Base-by-base conservation (phyloP, 768 basidiomycete species). In the Krasilnikovozyma curviuscula region DNA sequence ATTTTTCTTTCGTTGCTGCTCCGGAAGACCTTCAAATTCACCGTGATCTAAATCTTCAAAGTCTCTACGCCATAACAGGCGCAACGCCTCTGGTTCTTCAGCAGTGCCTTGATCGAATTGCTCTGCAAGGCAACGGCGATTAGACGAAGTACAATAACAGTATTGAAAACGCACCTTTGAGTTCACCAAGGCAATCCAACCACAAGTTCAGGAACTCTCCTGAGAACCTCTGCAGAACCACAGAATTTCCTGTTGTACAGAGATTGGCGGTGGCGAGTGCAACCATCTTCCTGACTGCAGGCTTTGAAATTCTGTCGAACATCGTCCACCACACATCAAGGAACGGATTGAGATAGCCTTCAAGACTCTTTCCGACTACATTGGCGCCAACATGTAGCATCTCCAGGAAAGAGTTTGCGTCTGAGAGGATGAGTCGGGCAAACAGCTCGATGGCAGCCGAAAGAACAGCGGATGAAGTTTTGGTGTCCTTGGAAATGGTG, bases 141-240 rank as follows among this genome's bases (percentile, higher is more conserved):
- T n/a, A n/a, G n/a, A n/a, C n/a, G n/a, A n/a, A n/a, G n/a, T n/a
- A n/a, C n/a, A n/a, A n/a, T n/a, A 37, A 50, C 2, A 18, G 21
- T 12, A 12, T 10, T 21, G 12, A 6, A 10, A 5, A 27, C 45
- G 10, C 12, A 52, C 50, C 50, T 27, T 52, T 52, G 23, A 52
- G 46, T 38, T 52, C 50, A 7, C 40, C 50, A 3, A 52, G 45
- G 3, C 46, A 44, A 25, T 52, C 50, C n/a, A 52, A 24, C 23
- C 46, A 52, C 3, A 52, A 27, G 33, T 52, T 52, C 33, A 52
- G 40, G 18, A 52, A 40, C 38, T 52, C 50, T 24, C 50, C 50
- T 23, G 39, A 19, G 14, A 52, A 52, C 27, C 50, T 32, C 5
- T 12, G 7, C 14, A 52, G 46, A 8, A 52, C 46, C 14, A 27